These are phyloP conservation scores for Trametes gibbosa DNA, from an alignment of 768 basidiomycete genomes.

Conservation along the genomic window DNA sequence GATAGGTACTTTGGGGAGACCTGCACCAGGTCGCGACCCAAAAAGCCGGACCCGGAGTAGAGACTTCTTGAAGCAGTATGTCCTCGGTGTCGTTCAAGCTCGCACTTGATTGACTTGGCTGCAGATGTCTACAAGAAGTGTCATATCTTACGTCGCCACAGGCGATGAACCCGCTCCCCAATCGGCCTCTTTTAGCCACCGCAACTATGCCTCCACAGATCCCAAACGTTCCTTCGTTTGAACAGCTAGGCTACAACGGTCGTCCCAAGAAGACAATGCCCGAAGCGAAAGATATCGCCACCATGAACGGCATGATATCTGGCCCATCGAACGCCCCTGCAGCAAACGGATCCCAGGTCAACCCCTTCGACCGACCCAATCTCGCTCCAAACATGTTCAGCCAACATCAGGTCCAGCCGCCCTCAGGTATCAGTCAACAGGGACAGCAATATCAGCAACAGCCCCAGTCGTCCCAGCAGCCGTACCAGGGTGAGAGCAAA, in stretches of 20 bases:
- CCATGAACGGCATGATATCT: slow-evolving; percentile 62
- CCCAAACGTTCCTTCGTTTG: slow-evolving; percentile 72
- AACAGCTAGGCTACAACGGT: slow-evolving; percentile 71
- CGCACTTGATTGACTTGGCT: background rate
- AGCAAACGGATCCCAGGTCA: slow-evolving; percentile 39
- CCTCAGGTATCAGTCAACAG: slow-evolving; percentile 20
- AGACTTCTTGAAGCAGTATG: slow-evolving; percentile 96
- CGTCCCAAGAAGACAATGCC: slow-evolving; percentile 80
- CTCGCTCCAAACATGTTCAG: slow-evolving; percentile 43
- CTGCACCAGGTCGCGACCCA: slow-evolving; percentile 84
- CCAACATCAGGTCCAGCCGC: slow-evolving; percentile 34
- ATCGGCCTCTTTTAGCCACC: slow-evolving; percentile 73
- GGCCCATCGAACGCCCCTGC: slow-evolving; percentile 50
- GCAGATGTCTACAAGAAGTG: slow-evolving; percentile 94
- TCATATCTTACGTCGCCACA: slow-evolving; percentile 96
- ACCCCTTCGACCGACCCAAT: slow-evolving; percentile 52
- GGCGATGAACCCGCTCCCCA: slow-evolving; percentile 95
- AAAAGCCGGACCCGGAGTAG: slow-evolving; percentile 92
- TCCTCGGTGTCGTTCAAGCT: slow-evolving; percentile 19
- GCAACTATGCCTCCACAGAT: slow-evolving; percentile 60
- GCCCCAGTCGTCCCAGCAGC: slow-evolving; percentile 33
- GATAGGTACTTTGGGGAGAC: slow-evolving; percentile 57
- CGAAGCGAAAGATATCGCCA: slow-evolving; percentile 69
- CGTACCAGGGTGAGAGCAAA: slow-evolving; percentile 40
- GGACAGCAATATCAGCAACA: slow-evolving; percentile 30